Conservation (phyloP, 208 protist species). For the Acanthamoeba castellanii region DNA sequence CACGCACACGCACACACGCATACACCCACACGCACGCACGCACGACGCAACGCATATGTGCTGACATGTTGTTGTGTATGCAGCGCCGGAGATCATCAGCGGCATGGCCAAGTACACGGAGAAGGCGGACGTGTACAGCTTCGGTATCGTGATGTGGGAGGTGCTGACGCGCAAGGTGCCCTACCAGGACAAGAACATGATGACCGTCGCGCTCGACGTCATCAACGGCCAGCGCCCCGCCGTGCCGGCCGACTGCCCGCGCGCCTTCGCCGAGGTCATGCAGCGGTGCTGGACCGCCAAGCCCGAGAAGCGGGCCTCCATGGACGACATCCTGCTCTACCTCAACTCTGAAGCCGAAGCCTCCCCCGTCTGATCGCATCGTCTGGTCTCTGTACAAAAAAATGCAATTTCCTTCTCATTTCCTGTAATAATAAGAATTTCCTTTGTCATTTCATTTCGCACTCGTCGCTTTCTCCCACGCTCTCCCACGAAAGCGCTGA, state of each 20-base stretch:
- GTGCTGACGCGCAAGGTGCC: conserved; percentile 51
- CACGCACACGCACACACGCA: too few species aligned
- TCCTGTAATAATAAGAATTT: too few species aligned
- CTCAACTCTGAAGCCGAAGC: not conserved
- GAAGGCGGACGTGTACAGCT: conserved; percentile 63
- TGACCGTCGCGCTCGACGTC: conserved; percentile 42
- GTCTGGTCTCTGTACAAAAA: too few species aligned
- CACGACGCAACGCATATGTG: too few species aligned
- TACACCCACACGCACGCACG: too few species aligned
- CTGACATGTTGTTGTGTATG: too few species aligned
- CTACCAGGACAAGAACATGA: conserved; percentile 19
- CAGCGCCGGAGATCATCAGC: conserved; percentile 43
- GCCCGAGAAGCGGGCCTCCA: not conserved
- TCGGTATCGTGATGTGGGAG: conserved; percentile 73
- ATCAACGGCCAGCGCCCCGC: conserved; percentile 21
- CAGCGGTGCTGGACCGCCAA: not conserved
- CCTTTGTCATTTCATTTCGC: too few species aligned
- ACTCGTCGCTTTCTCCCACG: too few species aligned
- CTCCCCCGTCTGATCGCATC: too few species aligned
- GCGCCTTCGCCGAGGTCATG: conserved; percentile 17
- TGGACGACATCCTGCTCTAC: conserved; percentile 2
- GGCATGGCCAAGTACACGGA: conserved; percentile 59
- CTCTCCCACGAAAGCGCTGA: too few species aligned
- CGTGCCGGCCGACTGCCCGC: conserved; percentile 24
- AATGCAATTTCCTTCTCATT: too few species aligned